Base-by-base conservation (phyloP, 192 early-diverging fungal species). In the Rhizoclosmatium sp. region DNA sequence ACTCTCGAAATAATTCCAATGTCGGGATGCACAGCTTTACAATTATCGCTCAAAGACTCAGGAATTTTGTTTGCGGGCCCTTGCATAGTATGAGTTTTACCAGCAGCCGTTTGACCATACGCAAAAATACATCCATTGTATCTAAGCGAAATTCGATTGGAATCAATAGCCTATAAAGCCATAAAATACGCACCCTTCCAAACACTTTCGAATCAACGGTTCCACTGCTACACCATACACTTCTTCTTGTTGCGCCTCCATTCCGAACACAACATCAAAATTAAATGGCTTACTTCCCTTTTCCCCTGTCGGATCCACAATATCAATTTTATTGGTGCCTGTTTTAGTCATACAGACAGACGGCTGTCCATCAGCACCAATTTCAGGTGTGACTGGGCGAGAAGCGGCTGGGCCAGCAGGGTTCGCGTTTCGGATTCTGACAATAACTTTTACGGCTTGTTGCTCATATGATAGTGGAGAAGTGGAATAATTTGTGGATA, bases 71-170 rank as follows among this genome's bases (percentile, higher is more conserved):
- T 65, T 12, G 58, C n/a, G 64, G 41, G 62, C 7, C 86, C 86
- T 23, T 80, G 58, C 86, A 87, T 86, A 2, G 85, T 87, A 65
- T 82, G 82, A 3, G 86, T 87, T 71, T 87, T 87, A 4, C 86
- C 86, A 68, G 78, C 71, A 3, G 81, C 82, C 16, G 86, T 87
- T 65, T 86, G 85, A 3, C 86, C 86, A 69, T 87, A 87, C 3
- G 75, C 82, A 71, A 87, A 87, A 3, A 87, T 72, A 23, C 85
- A 86, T 9, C 85, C 84, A 48, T 86, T 87, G 71, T 77, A 81
- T 31, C 31, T 31, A 31, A 31, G 31, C 31, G 31, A 31, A 31
- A 31, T 31, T 31, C 31, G 31, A 31, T 31, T 0, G 31, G 31
- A 31, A 31, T 31, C 31, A 31, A 31, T 31, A 31, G 0, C 31